Conservation (phyloP, 192 early-diverging fungal species). For the Gigaspora rosea region DNA sequence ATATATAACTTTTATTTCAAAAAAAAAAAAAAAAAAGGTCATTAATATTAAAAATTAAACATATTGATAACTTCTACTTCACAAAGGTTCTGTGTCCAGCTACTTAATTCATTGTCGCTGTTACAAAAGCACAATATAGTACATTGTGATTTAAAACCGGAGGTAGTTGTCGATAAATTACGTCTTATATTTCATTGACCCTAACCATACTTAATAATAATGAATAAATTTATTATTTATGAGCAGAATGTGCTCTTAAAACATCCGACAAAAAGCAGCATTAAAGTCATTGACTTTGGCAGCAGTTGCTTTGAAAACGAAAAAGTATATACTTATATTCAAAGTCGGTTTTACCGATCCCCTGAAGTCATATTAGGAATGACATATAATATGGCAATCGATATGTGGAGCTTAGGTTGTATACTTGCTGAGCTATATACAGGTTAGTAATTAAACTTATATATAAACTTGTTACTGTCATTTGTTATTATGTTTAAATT, state of each 20-base stretch:
- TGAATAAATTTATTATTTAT: conserved; percentile 6
- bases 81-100: conserved; percentile 74
- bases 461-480: too few species aligned
- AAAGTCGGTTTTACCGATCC: conserved; percentile 93
- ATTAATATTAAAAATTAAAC: too few species aligned
- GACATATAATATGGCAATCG: conserved; percentile 88
- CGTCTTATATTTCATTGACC: not conserved
- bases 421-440: conserved; percentile 90
- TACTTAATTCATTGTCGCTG: conserved; percentile 79
- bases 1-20: not conserved
- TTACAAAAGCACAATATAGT: conserved; percentile 77
- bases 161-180: conserved; percentile 51
- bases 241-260: conserved; percentile 79
- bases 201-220: not conserved
- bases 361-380: conserved; percentile 95
- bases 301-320: conserved; percentile 92
- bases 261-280: conserved; percentile 67
- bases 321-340: conserved; percentile 97
- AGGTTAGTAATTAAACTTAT: conserved; percentile 36
- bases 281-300: conserved; percentile 99
- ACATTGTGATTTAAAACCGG: conserved; percentile 97
- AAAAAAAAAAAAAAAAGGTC: not conserved
- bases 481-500: too few species aligned
- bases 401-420: conserved; percentile 97
- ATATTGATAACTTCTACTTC: conserved; percentile 41